Evolutionary conservation across 176 grass and related monocot genomes (phyloP), one percentile per base, ranked within the genome.

Genomic region (Carex myosuroides): DNA sequence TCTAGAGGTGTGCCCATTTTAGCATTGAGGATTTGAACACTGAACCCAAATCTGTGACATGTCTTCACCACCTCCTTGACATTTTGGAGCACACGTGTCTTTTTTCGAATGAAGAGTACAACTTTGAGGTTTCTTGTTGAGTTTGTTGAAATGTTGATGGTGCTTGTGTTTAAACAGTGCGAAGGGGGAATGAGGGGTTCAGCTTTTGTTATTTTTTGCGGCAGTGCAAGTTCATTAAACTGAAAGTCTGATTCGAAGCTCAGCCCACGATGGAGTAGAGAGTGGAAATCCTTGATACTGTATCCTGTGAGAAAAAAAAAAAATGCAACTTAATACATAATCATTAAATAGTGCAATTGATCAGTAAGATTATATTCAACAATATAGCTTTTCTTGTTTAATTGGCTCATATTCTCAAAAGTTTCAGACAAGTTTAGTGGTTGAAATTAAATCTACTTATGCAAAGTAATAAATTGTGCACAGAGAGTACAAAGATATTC

Each of bases 101-200:
- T 56, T 79, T 93, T 94, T 14, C 95, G 95, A 76, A 93, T 91
- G 86, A 98, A 87, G 81, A 98, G 60, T 77, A 94, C 88, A 69
- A 98, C 80, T 85, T 92, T 95, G 56, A 83, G 95, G 95, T 70
- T 92, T 91, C 12, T 42, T 37, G 81, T 52, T 81, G 59, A 79
- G 52, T 75, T 88, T 26, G 8, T 83, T 26, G 81, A 32, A 46
- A 52, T 55, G 41, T 55, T 64, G 18, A 39, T 81, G 12, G 14
- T 64, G 79, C 79, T 81, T 60, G 16, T 24, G 44, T 83, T 83
- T 83, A 83, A 54, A 69, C 81, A 83, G 55, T 81, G 79, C 3
- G 62, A 68, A 55, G n/a, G 42, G 8, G 81, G 44, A 55, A 30
- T 22, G 13, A 83, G 62, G 29, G 62, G 81, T 83, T 83, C 61